These are phyloP conservation scores for Mycena maculata DNA, from an alignment of 768 basidiomycete genomes.

Conservation along the genomic window DNA sequence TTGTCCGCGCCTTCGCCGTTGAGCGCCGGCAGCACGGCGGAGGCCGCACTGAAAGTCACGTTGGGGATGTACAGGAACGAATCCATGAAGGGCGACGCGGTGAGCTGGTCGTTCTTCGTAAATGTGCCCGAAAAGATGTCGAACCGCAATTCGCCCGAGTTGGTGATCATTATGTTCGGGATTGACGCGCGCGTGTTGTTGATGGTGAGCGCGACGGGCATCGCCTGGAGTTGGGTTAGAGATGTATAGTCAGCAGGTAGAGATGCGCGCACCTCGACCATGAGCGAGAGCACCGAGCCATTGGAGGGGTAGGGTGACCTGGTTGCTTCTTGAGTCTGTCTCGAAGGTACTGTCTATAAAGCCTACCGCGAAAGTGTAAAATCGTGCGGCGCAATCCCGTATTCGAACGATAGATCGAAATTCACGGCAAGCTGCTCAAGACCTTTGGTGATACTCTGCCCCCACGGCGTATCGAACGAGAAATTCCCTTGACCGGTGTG, in stretches of 20 bases:
- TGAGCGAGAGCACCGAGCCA: slow-evolving; percentile 66
- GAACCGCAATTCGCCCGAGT: slow-evolving; percentile 74
- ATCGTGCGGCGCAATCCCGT: slow-evolving; percentile 81
- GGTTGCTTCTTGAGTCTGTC: slow-evolving; percentile 16
- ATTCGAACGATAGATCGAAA: slow-evolving; percentile 73
- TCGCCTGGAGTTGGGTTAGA: slow-evolving; percentile 51
- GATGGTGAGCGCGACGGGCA: slow-evolving; percentile 65
- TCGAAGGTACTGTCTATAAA: not conserved
- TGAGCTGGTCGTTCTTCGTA: slow-evolving; percentile 85
- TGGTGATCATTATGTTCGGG: slow-evolving; percentile 73
- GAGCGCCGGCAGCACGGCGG: slow-evolving; percentile 47
- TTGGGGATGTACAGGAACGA: slow-evolving; percentile 51
- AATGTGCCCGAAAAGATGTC: slow-evolving; percentile 77
- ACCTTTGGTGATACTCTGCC: slow-evolving; percentile 64
- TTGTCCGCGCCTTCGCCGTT: slow-evolving; percentile 59
- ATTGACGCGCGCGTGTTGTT: slow-evolving; percentile 72
- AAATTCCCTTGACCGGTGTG: slow-evolving; percentile 65
- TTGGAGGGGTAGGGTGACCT: slow-evolving; percentile 75
- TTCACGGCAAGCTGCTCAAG: slow-evolving; percentile 61
- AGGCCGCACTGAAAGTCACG: not conserved
- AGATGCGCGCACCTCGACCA: not conserved
- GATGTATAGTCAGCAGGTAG: too few relatives aligned
- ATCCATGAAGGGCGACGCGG: slow-evolving; percentile 77
- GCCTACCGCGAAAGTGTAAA: slow-evolving; percentile 73
- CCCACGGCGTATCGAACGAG: slow-evolving; percentile 71